Evolutionary conservation across 2,329 filamentous ascomycete genomes (phyloP), one percentile per base, ranked within the genome.

Genomic region (Cryphonectria parasitica): DNA sequence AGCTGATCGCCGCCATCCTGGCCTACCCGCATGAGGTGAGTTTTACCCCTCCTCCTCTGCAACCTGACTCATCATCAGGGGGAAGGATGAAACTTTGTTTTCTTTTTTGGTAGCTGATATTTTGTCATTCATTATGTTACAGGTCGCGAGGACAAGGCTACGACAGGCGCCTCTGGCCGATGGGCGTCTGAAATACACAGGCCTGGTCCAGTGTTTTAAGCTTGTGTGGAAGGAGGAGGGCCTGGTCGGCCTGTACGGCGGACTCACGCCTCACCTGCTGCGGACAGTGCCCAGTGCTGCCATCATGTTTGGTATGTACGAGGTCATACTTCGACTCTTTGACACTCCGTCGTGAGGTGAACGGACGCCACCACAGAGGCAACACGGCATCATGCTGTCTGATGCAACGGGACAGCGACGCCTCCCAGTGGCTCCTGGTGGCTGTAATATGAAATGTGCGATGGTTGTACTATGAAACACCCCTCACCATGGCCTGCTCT

Each of bases 281-380:
- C 88, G 95, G 73, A 95, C 95, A 8, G 95, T 98, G 7, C 95
- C 95, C 1, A 96, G 92, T 75, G 94, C 95, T 10, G 94, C 93
- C 75, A 97, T 98, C 80, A 98, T 97, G 92, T 97, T 98, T 80
- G 94, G 94, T 81, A 96, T 96, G 85, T 97, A 89, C 77, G 87
- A 89, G 77, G 86, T 83, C 68, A 88, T 89, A 60, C 80, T 89
- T 41, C 82, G 83, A 7, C 75, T 87, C 7, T 83, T 86, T 71
- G 76, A 83, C 45, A 75, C 75, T 11, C 72, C 74, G 22, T 74
- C 74, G 7, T 77, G 64, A 73, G 52, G 28, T 31, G 22, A 7
- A 10, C n/a, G 13, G n/a, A 54, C 52, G 28, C n/a, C 52, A 15
- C n/a, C 8, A 54, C 49, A 54, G n/a, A 13, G n/a, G 11, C n/a